A percentile compares a stretch with the other conserved stretches of the same genome.
These are phyloP conservation scores for Suillus paluster DNA, from an alignment of 768 basidiomycete genomes.

Conservation along the genomic window DNA sequence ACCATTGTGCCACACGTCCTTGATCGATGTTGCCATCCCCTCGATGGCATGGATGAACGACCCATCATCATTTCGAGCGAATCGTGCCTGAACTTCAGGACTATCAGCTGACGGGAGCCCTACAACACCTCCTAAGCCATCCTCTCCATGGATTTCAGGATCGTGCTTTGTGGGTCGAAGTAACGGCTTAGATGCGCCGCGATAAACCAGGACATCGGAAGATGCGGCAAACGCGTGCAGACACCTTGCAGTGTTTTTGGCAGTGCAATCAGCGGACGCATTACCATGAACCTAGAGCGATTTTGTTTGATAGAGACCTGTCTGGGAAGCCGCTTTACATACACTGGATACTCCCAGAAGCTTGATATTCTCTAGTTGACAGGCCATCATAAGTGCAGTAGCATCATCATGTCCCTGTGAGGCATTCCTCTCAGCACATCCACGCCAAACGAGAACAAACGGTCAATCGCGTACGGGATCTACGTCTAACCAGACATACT, in stretches of 20 bases:
- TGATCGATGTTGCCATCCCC: conserved; percentile 66
- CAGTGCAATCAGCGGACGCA: conserved; percentile 61
- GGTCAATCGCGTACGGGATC: conserved; percentile 56
- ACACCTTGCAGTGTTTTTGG: conserved; percentile 76
- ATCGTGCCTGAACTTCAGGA: conserved; percentile 52
- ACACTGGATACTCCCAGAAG: conserved; percentile 88
- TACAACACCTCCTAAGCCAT: conserved; percentile 85
- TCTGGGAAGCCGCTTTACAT: conserved; percentile 21
- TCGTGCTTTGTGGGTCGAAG: conserved; percentile 64
- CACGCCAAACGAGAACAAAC: background rate
- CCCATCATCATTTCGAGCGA: conserved; percentile 50
- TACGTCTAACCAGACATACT: conserved; percentile 61
- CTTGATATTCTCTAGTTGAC: conserved; percentile 64
- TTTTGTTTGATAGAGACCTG: background rate
- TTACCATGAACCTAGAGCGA: conserved; percentile 80
- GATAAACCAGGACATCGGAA: conserved; percentile 59
- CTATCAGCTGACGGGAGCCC: conserved; percentile 62
- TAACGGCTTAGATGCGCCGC: conserved; percentile 74
- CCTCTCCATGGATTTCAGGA: conserved; percentile 79
- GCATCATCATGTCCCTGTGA: conserved; percentile 89
- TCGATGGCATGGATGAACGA: conserved; percentile 59
- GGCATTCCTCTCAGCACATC: background rate
- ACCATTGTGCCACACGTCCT: conserved; percentile 59
- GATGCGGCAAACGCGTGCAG: conserved; percentile 76
- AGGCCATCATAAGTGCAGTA: conserved; percentile 77